These are phyloP conservation scores for Hydrangea macrophylla DNA, from an alignment of 148 eudicot species.

Conservation along the genomic window DNA sequence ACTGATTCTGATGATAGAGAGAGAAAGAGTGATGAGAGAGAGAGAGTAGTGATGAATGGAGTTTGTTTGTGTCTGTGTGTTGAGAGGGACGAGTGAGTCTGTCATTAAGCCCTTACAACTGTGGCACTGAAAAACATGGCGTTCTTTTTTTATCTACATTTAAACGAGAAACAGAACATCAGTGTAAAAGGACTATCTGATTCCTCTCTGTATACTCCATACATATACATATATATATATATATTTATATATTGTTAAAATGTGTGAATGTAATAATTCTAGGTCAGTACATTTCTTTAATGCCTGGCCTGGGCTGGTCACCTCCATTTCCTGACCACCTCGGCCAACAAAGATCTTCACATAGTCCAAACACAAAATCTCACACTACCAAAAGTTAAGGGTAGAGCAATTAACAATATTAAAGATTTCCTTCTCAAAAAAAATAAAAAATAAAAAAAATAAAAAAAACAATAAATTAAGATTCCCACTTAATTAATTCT, in stretches of 20 bases:
- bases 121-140: conserved; percentile 53
- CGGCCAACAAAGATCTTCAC: conserved; percentile 23
- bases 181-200: conserved; percentile 3
- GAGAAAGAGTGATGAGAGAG: background rate
- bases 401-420: background rate
- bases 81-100: conserved; percentile 35
- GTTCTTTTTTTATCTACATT: conserved; percentile 17
- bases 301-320: conserved; percentile 13
- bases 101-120: conserved; percentile 28
- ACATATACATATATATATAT: background rate
- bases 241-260: background rate
- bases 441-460: no score
- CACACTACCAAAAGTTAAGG: conserved; percentile 6
- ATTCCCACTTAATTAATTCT: no score
- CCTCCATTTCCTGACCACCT: conserved; percentile 21
- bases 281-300: conserved; percentile 12
- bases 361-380: conserved; percentile 19
- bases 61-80: conserved; percentile 24
- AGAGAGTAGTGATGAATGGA: conserved; percentile 1
- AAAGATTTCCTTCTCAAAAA: no score
- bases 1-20: conserved; percentile 12
- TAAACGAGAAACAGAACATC: conserved; percentile 22
- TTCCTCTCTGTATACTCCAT: conserved; percentile 4
- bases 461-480: no score
- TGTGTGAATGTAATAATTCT: conserved; percentile 7